Evolutionary conservation across 2,329 filamentous ascomycete species (phyloP).

Genomic region (Colletotrichum camelliae): DNA sequence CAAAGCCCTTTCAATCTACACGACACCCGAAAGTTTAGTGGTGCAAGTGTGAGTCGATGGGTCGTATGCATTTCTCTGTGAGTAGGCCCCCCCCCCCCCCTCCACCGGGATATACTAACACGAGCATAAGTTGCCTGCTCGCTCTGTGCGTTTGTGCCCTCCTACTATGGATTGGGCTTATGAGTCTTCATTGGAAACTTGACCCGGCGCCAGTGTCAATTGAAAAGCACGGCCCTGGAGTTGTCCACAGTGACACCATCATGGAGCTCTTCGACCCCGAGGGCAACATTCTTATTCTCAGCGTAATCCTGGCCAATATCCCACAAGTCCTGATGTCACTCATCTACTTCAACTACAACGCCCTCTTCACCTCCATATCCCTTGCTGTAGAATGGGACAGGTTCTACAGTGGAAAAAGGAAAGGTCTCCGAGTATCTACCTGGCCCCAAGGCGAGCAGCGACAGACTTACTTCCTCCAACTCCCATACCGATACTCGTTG

Average conservation of each 20-base stretch:
- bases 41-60: rapidly evolving
- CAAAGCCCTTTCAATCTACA: rapidly evolving
- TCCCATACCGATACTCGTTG: not conserved
- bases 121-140: not conserved
- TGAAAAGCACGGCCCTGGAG: too few species aligned
- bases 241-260: too few species aligned
- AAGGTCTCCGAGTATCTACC: not conserved
- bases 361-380: not conserved
- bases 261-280: rapidly evolving
- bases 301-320: not conserved
- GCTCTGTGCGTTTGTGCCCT: not conserved
- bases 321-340: not conserved
- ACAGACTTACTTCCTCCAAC: not conserved
- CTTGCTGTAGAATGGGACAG: not conserved
- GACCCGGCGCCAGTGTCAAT: too few species aligned
- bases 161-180: too few species aligned
- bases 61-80: not conserved
- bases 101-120: too few species aligned
- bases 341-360: not conserved
- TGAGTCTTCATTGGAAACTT: too few species aligned
- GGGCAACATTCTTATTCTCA: rapidly evolving
- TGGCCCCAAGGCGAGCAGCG: not conserved
- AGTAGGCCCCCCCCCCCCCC: too few species aligned
- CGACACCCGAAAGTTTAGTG: not conserved
- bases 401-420: not conserved